A percentile compares a stretch with the other conserved stretches of the same genome.
These are phyloP conservation scores for Puccinia hordei DNA, from an alignment of 1,284 basidiomycete genomes.

Conservation along the genomic window DNA sequence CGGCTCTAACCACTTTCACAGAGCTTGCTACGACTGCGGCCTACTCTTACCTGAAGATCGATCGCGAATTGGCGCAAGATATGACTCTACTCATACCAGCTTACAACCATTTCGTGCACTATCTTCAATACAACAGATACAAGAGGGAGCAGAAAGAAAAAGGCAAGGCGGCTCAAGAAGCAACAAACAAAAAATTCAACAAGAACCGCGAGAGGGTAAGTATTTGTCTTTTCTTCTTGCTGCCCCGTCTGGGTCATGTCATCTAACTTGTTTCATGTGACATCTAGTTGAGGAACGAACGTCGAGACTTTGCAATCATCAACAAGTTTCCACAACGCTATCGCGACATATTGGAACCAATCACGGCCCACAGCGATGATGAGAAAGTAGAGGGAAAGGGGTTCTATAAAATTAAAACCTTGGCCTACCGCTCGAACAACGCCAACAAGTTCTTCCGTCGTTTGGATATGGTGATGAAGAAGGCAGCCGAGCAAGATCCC, in stretches of 20 bases:
- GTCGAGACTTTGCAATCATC: too few species aligned
- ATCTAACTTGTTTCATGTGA: background rate
- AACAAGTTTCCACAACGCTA: too few species aligned
- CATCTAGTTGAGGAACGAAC: slow-evolving; percentile 18
- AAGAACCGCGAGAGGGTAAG: slow-evolving; percentile 17
- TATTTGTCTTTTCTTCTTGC: background rate
- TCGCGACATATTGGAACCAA: too few species aligned
- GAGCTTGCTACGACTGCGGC: background rate
- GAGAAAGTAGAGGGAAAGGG: background rate
- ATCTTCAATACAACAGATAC: background rate
- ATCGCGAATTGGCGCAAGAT: background rate
- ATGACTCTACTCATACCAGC: too few species aligned
- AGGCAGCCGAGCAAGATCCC: too few species aligned
- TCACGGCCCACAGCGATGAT: slow-evolving; percentile 43
- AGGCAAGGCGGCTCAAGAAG: slow-evolving; percentile 16
- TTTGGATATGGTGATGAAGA: slow-evolving; percentile 31
- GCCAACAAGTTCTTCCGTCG: slow-evolving; percentile 11
- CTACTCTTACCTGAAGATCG: slow-evolving; percentile 32
- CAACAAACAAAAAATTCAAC: background rate
- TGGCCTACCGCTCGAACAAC: slow-evolving; percentile 29
- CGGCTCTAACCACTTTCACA: slow-evolving; percentile 34
- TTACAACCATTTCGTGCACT: slow-evolving; percentile 38
- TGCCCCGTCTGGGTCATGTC: background rate
- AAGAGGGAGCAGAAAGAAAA: slow-evolving; percentile 27
- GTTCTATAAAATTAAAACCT: slow-evolving; percentile 25